phyloP scores from a whole-genome alignment of 306 rosid species.

The Clitoria ternatea region DNA sequence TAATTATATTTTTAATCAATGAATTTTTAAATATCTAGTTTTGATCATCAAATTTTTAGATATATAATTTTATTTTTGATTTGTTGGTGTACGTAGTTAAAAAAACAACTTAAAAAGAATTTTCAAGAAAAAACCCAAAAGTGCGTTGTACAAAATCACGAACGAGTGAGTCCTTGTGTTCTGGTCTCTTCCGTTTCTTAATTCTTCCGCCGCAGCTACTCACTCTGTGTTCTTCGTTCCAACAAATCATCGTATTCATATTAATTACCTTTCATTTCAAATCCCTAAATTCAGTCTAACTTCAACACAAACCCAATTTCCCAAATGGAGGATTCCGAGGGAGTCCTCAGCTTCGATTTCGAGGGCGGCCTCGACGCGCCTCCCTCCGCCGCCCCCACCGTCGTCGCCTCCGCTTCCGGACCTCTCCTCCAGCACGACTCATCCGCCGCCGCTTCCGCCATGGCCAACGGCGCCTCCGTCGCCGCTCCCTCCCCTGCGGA shows the following conservation, averaged over 20 bases:
- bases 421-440: constrained; percentile 47
- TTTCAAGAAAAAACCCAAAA: neutral
- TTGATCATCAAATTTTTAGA: too few species aligned
- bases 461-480: constrained; percentile 26
- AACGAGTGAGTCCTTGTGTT: neutral
- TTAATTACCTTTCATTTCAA: constrained; percentile 8
- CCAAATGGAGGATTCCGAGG: constrained; percentile 91
- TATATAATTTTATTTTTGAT: too few species aligned
- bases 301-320: neutral
- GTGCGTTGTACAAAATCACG: neutral
- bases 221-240: neutral
- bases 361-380: constrained; percentile 90
- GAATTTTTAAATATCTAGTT: too few species aligned
- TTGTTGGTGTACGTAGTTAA: too few species aligned
- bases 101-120: neutral
- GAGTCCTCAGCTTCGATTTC: constrained; percentile 95
- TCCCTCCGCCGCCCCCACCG: constrained; percentile 36
- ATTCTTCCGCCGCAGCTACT: neutral
- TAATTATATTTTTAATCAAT: too few species aligned
- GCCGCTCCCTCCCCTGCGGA: constrained; percentile 3
- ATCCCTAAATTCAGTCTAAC: constrained; percentile 22
- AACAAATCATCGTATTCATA: neutral
- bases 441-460: constrained; percentile 27
- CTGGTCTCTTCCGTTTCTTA: neutral
- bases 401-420: constrained; percentile 36